Evolutionary conservation across 2,329 filamentous ascomycete genomes (phyloP).

Genomic region (Dactylonectria estremocensis): DNA sequence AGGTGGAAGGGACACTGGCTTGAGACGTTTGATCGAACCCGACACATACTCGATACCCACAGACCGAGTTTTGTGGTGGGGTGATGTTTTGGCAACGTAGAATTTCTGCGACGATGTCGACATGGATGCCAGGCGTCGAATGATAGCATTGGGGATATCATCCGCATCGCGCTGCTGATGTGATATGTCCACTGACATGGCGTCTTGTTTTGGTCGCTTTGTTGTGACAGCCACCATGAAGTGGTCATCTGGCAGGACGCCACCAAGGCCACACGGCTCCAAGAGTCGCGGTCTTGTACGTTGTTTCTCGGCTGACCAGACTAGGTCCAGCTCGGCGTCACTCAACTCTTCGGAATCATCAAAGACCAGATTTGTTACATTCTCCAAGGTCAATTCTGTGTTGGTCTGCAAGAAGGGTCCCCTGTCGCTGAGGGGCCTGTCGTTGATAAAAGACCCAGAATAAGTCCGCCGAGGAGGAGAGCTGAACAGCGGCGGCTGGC

Average conservation of each 20-base stretch:
- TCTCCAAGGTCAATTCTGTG: conserved; percentile 49
- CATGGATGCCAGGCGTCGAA: conserved; percentile 59
- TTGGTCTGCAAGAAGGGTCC: conserved; percentile 36
- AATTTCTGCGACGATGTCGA: conserved; percentile 56
- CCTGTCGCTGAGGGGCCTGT: conserved; percentile 65
- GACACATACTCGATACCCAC: conserved; percentile 64
- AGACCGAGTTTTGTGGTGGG: conserved; percentile 1
- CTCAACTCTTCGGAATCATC: conserved; percentile 56
- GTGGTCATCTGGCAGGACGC: conserved; percentile 75
- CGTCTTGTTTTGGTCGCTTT: conserved; percentile 56
- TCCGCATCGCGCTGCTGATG: conserved; percentile 39
- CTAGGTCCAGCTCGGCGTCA: conserved; percentile 61
- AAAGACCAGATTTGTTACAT: conserved; percentile 51
- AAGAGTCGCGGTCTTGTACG: conserved; percentile 58
- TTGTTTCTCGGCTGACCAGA: conserved; percentile 62
- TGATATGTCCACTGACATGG: neutral
- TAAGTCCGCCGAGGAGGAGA: conserved; percentile 56
- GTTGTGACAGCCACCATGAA: conserved; percentile 72
- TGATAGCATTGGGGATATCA: conserved; percentile 58
- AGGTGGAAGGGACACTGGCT: conserved; percentile 66
- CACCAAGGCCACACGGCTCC: conserved; percentile 72
- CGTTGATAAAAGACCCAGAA: conserved; percentile 67
- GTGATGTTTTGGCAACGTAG: conserved; percentile 6
- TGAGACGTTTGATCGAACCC: conserved; percentile 59
- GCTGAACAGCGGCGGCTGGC: conserved; percentile 33